Evolutionary conservation across 495 filamentous ascomycete genomes (phyloP), one percentile per base, ranked within the genome.

Genomic region (Aspergillus baeticus): DNA sequence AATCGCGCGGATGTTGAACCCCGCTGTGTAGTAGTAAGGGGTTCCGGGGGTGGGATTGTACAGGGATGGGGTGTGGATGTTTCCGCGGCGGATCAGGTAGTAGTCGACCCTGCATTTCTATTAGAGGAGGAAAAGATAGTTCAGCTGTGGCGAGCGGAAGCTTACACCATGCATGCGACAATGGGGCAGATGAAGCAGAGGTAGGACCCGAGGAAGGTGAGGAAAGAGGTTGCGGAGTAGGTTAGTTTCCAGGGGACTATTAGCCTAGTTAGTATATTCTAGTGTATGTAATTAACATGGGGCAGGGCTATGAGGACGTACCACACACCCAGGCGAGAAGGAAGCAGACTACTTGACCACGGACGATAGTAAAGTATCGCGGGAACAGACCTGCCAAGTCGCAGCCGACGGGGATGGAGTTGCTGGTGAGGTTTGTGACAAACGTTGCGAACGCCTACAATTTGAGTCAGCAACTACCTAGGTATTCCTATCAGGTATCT

Each of bases 231-330:
- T 1, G 48, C 48, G 20, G 48, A 51, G 13, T 38, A 51, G n/a
- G 35, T 51, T 14, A 51, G 34, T 39, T 51, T 51, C 48, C 48
- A 51, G 48, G 48, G 48, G 34, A 51, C 45, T 49, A n/a, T 15
- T 34, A 3, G 29, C 0, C 2, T 4, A 15, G 10, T 37, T 15
- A 37, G 35, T 11, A 37, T 37, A 37, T 37, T 3, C 13, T 11
- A 11, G 10, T 6, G 10, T 3, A 11, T 37, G 13, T 4, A 6
- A 15, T 5, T 5, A 11, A 37, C 13, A 37, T 13, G 5, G 35
- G 23, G 6, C 5, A 1, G 22, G 14, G 10, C n/a, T 23, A 3
- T 18, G 44, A 23, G 6, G 7, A 49, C 29, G 5, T 35, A 49
- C 45, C 45, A 29, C 45, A 49, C n/a, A 49, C 45, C 45, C 45